phyloP scores from a whole-genome alignment of 2,329 filamentous ascomycete species.

The Zalaria sp. region DNA sequence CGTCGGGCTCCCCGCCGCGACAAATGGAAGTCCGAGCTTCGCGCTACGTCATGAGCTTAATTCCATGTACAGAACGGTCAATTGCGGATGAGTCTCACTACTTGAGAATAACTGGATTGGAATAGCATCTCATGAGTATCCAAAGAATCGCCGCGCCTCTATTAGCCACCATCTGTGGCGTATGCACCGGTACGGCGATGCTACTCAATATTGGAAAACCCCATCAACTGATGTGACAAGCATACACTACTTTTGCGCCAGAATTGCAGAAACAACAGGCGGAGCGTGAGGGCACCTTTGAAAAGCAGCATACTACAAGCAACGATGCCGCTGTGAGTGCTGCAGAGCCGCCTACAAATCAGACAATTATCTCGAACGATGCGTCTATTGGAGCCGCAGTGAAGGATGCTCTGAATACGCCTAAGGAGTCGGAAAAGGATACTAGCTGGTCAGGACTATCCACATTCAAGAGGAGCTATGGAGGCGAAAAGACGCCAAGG shows the following conservation, averaged over 20 bases:
- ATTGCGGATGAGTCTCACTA: too few species aligned
- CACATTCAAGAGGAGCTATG: slow-evolving; percentile 2
- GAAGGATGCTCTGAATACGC: neutral
- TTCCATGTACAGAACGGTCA: too few species aligned
- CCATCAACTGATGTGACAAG: slow-evolving; percentile 3
- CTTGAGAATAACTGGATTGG: too few species aligned
- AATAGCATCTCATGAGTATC: neutral
- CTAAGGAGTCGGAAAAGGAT: slow-evolving; percentile 4
- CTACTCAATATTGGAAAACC: neutral
- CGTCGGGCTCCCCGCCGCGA: too few species aligned
- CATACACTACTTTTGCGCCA: slow-evolving; percentile 15
- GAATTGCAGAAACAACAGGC: slow-evolving; percentile 14
- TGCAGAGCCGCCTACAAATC: slow-evolving; percentile 3
- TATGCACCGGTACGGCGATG: slow-evolving; percentile 8
- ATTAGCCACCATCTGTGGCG: slow-evolving; percentile 8
- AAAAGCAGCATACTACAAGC: slow-evolving; percentile 7
- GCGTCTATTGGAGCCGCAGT: slow-evolving; percentile 3
- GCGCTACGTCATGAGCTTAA: too few species aligned
- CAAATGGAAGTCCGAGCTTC: too few species aligned
- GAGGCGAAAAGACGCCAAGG: slow-evolving; percentile 3
- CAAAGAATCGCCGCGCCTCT: slow-evolving; percentile 2
- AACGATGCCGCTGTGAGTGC: too few species aligned
- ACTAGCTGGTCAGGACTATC: slow-evolving; percentile 6
- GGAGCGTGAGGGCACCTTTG: slow-evolving; percentile 12
- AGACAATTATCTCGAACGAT: slow-evolving; percentile 7